phyloP scores from a whole-genome alignment of 768 basidiomycete genomes.

The Hebeloma cylindrosporum region DNA sequence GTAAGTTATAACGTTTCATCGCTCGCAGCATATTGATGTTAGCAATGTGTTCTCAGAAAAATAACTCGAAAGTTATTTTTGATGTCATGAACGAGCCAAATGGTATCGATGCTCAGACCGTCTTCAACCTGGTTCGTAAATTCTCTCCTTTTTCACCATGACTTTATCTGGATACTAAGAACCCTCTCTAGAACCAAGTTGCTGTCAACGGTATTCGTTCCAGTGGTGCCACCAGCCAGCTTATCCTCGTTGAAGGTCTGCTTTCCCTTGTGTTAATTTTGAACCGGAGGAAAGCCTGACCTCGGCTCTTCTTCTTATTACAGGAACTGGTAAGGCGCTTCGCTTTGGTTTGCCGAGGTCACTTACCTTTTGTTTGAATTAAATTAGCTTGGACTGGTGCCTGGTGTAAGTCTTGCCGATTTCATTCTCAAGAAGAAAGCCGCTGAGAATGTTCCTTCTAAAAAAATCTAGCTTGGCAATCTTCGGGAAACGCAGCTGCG shows the following conservation, averaged over 20 bases:
- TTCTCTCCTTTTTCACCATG: neutral
- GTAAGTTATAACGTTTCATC: constrained; percentile 31
- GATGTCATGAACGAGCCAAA: constrained; percentile 70
- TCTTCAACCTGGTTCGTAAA: constrained; percentile 46
- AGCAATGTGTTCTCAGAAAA: constrained; percentile 30
- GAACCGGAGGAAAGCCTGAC: too few species aligned
- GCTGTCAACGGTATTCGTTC: constrained; percentile 65
- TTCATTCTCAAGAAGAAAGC: neutral
- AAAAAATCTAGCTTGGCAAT: constrained; percentile 54
- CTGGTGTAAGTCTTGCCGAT: constrained; percentile 40
- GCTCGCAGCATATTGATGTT: neutral
- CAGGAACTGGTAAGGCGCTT: constrained; percentile 32
- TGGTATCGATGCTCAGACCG: constrained; percentile 51
- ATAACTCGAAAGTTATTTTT: constrained; percentile 56
- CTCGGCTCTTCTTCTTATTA: too few species aligned
- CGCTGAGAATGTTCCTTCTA: constrained; percentile 2
- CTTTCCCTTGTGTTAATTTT: constrained; percentile 3
- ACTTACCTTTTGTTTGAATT: constrained; percentile 20
- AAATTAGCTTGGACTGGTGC: constrained; percentile 59
- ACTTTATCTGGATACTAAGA: neutral
- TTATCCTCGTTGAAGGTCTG: constrained; percentile 45
- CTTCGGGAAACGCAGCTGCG: constrained; percentile 54
- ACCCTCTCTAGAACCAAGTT: constrained; percentile 50
- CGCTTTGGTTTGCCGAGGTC: neutral
- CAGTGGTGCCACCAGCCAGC: constrained; percentile 58